Evolutionary conservation across 2,329 filamentous ascomycete genomes (phyloP).

Genomic region (Neonectria faginata): DNA sequence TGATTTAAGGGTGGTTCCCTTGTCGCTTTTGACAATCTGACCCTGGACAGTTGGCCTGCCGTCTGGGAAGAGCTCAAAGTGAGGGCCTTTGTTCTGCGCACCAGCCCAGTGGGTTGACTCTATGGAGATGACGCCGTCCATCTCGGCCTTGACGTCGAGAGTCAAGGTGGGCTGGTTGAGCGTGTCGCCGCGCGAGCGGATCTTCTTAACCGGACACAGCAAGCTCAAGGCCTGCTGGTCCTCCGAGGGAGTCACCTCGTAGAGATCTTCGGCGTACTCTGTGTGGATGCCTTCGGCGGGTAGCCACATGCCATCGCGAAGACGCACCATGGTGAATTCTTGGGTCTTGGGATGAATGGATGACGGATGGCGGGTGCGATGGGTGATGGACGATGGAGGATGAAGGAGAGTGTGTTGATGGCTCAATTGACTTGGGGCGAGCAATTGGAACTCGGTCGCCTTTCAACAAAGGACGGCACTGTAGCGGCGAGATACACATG

Average conservation of each 20-base stretch:
- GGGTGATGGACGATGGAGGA: not conserved
- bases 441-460: constrained; percentile 11
- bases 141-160: constrained; percentile 51
- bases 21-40: constrained; percentile 46
- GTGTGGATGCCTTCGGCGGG: constrained; percentile 69
- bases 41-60: constrained; percentile 48
- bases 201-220: constrained; percentile 67
- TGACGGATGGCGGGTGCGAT: not conserved
- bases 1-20: constrained; percentile 52
- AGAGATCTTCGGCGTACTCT: constrained; percentile 75
- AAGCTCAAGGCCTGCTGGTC: constrained; percentile 62
- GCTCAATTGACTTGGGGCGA: constrained; percentile 24
- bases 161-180: constrained; percentile 67
- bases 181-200: constrained; percentile 65
- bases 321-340: constrained; percentile 47
- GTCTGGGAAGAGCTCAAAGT: constrained; percentile 55
- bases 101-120: constrained; percentile 56
- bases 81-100: constrained; percentile 51
- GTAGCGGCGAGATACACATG: constrained; percentile 4
- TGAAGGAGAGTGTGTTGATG: not conserved
- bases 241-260: constrained; percentile 59
- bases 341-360: not conserved
- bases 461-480: constrained; percentile 22
- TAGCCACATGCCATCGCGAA: constrained; percentile 68
- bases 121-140: constrained; percentile 55